Evolutionary conservation across 805 yeast species (phyloP).

Genomic region (Pichia heedii): DNA sequence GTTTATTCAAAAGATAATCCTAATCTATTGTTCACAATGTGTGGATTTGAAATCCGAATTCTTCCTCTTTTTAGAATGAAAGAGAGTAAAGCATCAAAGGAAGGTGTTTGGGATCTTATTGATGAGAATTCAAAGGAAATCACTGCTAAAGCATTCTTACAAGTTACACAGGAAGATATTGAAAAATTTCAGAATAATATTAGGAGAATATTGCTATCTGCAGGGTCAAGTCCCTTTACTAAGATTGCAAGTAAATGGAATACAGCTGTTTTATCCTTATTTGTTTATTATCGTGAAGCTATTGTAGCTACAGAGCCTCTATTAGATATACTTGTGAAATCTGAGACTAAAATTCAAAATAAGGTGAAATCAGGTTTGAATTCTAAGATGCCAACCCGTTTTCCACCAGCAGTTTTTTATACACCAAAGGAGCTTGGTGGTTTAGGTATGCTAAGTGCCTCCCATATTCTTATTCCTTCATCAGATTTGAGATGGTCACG

Average conservation of each 20-base stretch:
- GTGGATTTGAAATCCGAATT: conserved; percentile 91
- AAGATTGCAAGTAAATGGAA: conserved; percentile 96
- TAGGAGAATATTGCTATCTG: conserved; percentile 84
- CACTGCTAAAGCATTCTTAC: conserved; percentile 79
- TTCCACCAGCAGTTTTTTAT: conserved; percentile 97
- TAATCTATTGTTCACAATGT: conserved; percentile 78
- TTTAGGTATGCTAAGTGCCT: conserved; percentile 94
- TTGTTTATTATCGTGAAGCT: conserved; percentile 90
- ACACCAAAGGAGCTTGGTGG: conserved; percentile 98
- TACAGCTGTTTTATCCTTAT: conserved; percentile 76
- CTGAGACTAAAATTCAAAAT: conserved; percentile 90
- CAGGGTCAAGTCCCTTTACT: conserved; percentile 92
- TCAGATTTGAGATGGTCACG: conserved; percentile 85
- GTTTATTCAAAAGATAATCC: conserved; percentile 90
- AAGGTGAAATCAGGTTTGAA: conserved; percentile 90
- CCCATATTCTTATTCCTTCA: conserved; percentile 90
- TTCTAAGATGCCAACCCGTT: conserved; percentile 96
- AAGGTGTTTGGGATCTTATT: conserved; percentile 87
- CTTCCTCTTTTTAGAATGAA: conserved; percentile 60
- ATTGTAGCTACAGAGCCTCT: conserved; percentile 72
- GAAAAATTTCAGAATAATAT: conserved; percentile 75
- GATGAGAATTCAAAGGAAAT: conserved; percentile 68
- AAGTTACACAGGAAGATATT: conserved; percentile 75
- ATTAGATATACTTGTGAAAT: conserved; percentile 73
- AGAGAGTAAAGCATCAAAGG: conserved; percentile 43